Base-by-base conservation (phyloP, 257 asterid genomes). In the Solanum gracilifrons region DNA sequence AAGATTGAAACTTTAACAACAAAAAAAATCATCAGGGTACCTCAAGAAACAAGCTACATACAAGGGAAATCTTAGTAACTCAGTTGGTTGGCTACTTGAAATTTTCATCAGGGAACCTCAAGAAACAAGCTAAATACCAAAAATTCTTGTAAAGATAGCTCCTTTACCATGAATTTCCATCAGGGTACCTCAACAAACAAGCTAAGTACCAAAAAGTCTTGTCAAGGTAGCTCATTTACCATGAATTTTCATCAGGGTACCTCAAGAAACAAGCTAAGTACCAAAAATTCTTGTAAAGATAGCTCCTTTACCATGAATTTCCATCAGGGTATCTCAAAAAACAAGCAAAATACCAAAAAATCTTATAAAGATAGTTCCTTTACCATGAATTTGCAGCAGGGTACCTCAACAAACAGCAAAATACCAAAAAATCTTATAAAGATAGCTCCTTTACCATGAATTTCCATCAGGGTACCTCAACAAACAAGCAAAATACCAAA, bases 101-200 rank as follows among this genome's bases (percentile, higher is more conserved):
- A 2, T 48, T 46, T 46, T 18, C 79, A 69, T 69, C 21, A 27
- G 21, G 74, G 74, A 27, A 68, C 20, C 35, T 33, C 82, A 75
- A 36, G 6, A 36, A 75, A 36, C 55, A 75, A 75, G 20, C 32
- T 11, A 74, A 35, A 0, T 35, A 36, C 51, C 31, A 74, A 74
- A 35, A 5, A 0, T 0, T 74, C 0, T 13, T 36, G 13, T 4
- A 0, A 74, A 72, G 1, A 0, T 18, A 72, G 16, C 4, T 18
- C 43, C 2, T 72, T 72, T 72, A 33, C 8, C 8, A 72, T 12
- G 8, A 72, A 72, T 35, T 74, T 51, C 0, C 82, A 74, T 35
- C 82, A 74, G 82, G 48, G 51, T 21, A 74, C 29, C 31, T 35
- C 51, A 74, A 35, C 0, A 35, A 35, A 75, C 20, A 23, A 23